Percentiles rank a stretch among this genome's conserved stretches.
These are phyloP conservation scores for Ligustrum vulgare DNA, from an alignment of 257 asterid species.

Conservation along the genomic window DNA sequence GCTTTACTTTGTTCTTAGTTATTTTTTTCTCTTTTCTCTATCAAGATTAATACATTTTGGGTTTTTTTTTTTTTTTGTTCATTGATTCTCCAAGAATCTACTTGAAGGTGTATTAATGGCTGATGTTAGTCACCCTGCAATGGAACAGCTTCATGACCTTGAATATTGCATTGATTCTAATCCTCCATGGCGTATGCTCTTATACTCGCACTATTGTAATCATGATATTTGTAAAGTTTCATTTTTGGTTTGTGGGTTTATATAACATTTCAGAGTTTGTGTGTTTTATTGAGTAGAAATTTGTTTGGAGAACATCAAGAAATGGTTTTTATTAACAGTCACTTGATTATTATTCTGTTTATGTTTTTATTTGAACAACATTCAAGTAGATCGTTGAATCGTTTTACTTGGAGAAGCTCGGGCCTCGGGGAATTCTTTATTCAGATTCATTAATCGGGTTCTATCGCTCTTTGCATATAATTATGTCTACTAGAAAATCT, in stretches of 20 bases:
- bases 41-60: background rate
- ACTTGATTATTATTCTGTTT: too few relatives aligned
- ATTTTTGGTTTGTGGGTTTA: conserved; percentile 8
- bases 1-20: conserved; percentile 23
- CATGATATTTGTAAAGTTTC: background rate
- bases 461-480: too few relatives aligned
- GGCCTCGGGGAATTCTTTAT: too few relatives aligned
- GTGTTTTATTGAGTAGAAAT: background rate
- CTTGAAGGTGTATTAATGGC: conserved; percentile 39
- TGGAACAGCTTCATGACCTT: conserved; percentile 96
- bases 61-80: conserved; percentile 8
- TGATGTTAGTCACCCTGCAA: conserved; percentile 79
- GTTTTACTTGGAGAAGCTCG: too few relatives aligned
- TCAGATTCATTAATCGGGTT: too few relatives aligned
- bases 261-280: too few relatives aligned
- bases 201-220: conserved; percentile 16
- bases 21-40: background rate
- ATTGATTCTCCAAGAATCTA: background rate
- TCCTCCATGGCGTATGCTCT: conserved; percentile 84
- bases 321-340: conserved; percentile 17
- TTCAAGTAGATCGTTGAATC: too few relatives aligned
- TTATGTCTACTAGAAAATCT: too few relatives aligned
- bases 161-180: conserved; percentile 96
- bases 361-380: too few relatives aligned
- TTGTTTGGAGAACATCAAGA: conserved; percentile 15